Percentiles rank a stretch among this genome's conserved stretches.
phyloP scores from a whole-genome alignment of 2,329 filamentous ascomycete genomes.

The Hypoxylon sp. region DNA sequence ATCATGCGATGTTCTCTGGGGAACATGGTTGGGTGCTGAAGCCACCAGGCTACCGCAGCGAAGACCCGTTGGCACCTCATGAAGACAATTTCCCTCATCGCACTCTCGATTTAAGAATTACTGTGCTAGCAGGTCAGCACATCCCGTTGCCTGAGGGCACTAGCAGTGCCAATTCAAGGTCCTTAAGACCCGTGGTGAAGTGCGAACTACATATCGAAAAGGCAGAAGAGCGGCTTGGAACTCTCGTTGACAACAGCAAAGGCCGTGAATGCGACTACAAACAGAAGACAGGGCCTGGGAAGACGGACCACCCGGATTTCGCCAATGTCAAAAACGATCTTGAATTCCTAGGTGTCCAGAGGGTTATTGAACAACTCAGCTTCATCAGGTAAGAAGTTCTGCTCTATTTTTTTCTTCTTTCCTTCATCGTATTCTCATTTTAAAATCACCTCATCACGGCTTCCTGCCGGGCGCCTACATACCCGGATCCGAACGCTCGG shows the following conservation, averaged over 20 bases:
- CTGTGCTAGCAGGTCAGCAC: conserved; percentile 81
- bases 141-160: conserved; percentile 71
- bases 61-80: conserved; percentile 59
- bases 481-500: conserved; percentile 39
- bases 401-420: conserved; percentile 1
- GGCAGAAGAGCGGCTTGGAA: conserved; percentile 56
- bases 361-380: conserved; percentile 77
- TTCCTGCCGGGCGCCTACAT: conserved; percentile 43
- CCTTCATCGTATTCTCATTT: conserved; percentile 12
- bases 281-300: conserved; percentile 67
- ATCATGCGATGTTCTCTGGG: conserved; percentile 96
- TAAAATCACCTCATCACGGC: conserved; percentile 28
- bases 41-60: conserved; percentile 78
- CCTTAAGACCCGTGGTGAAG: conserved; percentile 81
- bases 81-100: conserved; percentile 63
- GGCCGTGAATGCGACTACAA: conserved; percentile 73
- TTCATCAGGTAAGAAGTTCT: conserved; percentile 76
- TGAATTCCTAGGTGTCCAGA: conserved; percentile 69
- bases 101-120: conserved; percentile 77
- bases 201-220: conserved; percentile 86
- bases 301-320: conserved; percentile 76
- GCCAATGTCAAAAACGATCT: conserved; percentile 66
- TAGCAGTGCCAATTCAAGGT: conserved; percentile 65
- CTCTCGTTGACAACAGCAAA: conserved; percentile 58
- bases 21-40: conserved; percentile 89